phyloP scores from a whole-genome alignment of 108 stramenopile species.

The Cylindrotheca closterium region DNA sequence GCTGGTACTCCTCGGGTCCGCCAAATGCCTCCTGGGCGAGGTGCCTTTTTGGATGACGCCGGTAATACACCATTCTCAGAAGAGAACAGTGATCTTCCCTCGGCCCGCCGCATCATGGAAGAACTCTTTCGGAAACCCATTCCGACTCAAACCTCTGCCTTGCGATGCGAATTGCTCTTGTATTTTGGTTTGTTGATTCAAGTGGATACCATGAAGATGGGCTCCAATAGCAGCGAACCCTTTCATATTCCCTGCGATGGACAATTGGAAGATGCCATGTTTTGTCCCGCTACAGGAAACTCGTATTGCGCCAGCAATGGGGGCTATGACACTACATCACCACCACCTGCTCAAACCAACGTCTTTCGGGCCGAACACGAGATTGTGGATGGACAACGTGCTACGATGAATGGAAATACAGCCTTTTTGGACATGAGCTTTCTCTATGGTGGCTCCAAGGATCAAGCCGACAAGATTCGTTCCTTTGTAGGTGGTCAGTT shows the following conservation, averaged over 20 bases:
- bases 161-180: neutral
- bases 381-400: neutral
- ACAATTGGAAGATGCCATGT: neutral
- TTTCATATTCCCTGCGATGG: slow-evolving; percentile 8
- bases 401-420: neutral
- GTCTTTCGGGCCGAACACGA: neutral
- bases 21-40: neutral
- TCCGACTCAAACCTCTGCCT: neutral
- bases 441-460: neutral
- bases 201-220: neutral
- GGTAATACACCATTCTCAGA: neutral
- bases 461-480: neutral
- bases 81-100: slow-evolving; percentile 9
- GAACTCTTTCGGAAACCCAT: neutral
- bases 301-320: neutral
- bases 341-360: neutral
- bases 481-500: neutral
- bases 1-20: neutral
- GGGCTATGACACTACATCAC: too few relatives aligned
- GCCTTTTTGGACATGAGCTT: neutral
- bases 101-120: slow-evolving; percentile 12
- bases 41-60: neutral
- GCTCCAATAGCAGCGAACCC: slow-evolving; percentile 4
- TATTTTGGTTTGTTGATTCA: neutral
- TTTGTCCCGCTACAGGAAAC: slow-evolving; percentile 1